Conservation (phyloP, 78 protist genomes). For the Dictyostelium brefeldianum region DNA sequence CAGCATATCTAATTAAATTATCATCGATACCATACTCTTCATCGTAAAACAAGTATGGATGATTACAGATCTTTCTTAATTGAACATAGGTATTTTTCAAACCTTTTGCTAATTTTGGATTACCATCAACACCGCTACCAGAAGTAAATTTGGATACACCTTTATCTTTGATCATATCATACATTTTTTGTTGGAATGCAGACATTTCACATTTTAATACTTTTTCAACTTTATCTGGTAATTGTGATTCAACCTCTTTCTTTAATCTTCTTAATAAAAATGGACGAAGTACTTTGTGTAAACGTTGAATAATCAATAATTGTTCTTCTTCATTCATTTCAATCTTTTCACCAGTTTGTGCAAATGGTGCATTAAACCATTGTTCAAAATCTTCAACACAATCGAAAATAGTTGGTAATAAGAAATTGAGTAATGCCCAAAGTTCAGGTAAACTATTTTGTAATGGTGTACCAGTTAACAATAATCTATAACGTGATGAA, state of each 20-base stretch:
- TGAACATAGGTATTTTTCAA: conserved; percentile 84
- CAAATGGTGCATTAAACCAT: conserved; percentile 96
- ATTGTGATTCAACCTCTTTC: conserved; percentile 91
- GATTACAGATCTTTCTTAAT: conserved; percentile 92
- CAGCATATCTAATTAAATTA: conserved; percentile 80
- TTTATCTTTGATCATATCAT: conserved; percentile 63
- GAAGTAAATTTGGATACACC: conserved; percentile 36
- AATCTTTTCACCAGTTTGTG: conserved; percentile 69
- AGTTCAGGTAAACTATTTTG: conserved; percentile 96
- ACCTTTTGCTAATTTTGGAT: conserved; percentile 54
- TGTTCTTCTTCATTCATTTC: conserved; percentile 88
- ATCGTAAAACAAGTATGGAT: conserved; percentile 95
- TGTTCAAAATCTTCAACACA: conserved; percentile 85
- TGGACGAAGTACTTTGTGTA: conserved; percentile 90
- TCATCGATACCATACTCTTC: conserved; percentile 81
- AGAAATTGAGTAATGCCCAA: conserved; percentile 96
- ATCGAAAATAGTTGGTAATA: conserved; percentile 91
- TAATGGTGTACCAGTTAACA: conserved; percentile 99
- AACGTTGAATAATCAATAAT: conserved; percentile 80
- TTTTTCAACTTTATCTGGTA: conserved; percentile 93
- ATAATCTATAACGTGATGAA: conserved; percentile 55
- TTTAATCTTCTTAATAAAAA: conserved; percentile 93
- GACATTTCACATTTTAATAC: conserved; percentile 84
- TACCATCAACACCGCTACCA: conserved; percentile 54
- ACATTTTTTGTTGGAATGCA: conserved; percentile 82